Conservation (phyloP, 345 rosid genomes). For the Eucalyptus virginea region DNA sequence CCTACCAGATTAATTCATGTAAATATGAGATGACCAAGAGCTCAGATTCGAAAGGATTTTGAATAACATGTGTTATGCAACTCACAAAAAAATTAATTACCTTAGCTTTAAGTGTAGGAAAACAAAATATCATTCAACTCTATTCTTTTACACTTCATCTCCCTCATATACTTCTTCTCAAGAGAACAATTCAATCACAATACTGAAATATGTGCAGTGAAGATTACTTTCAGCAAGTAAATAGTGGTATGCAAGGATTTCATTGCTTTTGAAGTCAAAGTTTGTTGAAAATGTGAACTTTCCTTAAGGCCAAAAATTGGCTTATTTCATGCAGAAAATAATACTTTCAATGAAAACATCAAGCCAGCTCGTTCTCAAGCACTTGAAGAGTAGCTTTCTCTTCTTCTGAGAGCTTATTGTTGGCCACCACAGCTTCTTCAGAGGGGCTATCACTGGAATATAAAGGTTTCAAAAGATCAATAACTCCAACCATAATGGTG, state of each 20-base stretch:
- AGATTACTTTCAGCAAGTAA: neutral
- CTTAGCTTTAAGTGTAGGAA: neutral
- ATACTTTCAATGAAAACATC: neutral
- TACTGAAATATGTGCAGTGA: neutral
- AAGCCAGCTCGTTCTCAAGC: neutral
- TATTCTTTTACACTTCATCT: neutral
- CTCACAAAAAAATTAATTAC: neutral
- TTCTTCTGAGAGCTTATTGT: slow-evolving; percentile 47
- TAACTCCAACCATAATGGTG: neutral
- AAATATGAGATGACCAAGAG: neutral
- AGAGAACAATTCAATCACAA: neutral
- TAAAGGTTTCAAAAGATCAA: neutral
- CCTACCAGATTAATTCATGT: neutral
- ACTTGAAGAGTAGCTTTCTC: slow-evolving; percentile 69
- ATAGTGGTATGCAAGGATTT: neutral
- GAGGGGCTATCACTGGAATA: slow-evolving; percentile 35
- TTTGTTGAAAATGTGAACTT: neutral
- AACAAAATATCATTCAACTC: neutral
- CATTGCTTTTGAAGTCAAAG: neutral
- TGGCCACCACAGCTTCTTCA: slow-evolving; percentile 25
- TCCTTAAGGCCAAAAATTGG: neutral
- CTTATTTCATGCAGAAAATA: neutral
- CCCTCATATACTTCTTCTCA: neutral
- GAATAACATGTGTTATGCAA: neutral
- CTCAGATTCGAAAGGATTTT: neutral